phyloP scores from a whole-genome alignment of 345 rosid genomes.

The Populus ilicifolia region DNA sequence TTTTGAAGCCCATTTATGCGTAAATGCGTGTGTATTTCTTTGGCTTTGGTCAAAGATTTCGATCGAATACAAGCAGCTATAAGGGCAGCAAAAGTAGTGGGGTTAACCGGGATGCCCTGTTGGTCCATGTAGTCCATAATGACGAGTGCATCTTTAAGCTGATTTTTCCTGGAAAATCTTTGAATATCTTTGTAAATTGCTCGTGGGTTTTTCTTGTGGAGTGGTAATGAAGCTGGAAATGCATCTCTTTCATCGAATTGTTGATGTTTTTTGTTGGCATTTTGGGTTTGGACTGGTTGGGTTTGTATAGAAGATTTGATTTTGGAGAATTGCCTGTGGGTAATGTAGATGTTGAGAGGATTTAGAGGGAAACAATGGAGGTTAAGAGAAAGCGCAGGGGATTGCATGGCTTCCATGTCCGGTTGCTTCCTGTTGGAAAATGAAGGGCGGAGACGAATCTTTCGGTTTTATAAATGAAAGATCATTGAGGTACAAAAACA shows the following conservation, averaged over 20 bases:
- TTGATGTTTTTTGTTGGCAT: background rate
- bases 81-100: constrained; percentile 65
- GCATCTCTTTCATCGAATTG: background rate
- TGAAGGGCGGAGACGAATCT: no score
- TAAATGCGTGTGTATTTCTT: constrained; percentile 55
- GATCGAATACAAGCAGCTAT: constrained; percentile 66
- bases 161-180: constrained; percentile 49
- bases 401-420: background rate
- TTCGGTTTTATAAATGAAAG: no score
- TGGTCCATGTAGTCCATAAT: constrained; percentile 66
- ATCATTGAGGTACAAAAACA: no score
- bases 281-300: background rate
- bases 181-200: constrained; percentile 61
- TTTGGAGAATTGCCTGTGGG: background rate
- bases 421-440: background rate
- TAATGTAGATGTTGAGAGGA: background rate
- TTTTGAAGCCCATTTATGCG: constrained; percentile 64
- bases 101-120: constrained; percentile 66
- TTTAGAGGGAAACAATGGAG: background rate
- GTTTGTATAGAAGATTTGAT: background rate
- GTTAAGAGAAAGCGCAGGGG: background rate
- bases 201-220: constrained; percentile 53
- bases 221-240: background rate
- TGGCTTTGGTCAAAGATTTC: constrained; percentile 52
- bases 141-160: constrained; percentile 60